Evolutionary conservation across 345 rosid species (phyloP).

Genomic region (Citropsis articulata): DNA sequence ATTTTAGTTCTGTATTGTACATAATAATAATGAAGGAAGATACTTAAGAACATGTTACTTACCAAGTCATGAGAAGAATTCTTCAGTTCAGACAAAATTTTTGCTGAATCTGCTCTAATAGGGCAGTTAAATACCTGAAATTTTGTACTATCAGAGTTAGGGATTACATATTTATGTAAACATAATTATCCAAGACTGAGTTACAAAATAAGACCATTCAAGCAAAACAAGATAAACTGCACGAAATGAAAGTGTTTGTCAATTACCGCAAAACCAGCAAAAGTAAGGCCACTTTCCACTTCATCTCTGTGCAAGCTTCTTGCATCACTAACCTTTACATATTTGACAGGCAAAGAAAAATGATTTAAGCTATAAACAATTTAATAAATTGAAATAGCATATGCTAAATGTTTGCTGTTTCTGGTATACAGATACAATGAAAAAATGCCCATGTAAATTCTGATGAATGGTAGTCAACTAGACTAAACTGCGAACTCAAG

Average conservation of each 20-base stretch:
- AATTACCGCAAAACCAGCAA: conserved; percentile 98
- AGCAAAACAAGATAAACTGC: conserved; percentile 10
- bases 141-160: conserved; percentile 16
- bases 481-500: neutral
- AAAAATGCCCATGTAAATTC: neutral
- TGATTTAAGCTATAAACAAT: conserved; percentile 1
- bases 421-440: neutral
- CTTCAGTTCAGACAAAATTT: conserved; percentile 75
- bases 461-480: neutral
- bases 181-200: neutral
- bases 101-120: conserved; percentile 89
- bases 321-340: conserved; percentile 87
- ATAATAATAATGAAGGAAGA: neutral
- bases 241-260: conserved; percentile 9
- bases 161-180: conserved; percentile 11
- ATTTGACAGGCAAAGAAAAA: conserved; percentile 21
- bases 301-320: conserved; percentile 90
- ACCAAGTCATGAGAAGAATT: conserved; percentile 97
- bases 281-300: conserved; percentile 87
- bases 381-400: neutral
- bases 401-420: neutral
- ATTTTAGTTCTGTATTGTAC: neutral
- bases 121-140: conserved; percentile 97
- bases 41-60: conserved; percentile 22
- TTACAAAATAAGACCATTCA: neutral